Evolutionary conservation across 371 early-diverging fungal species (phyloP), one percentile per base, ranked within the genome.

Genomic region (Mucor plumbeus): DNA sequence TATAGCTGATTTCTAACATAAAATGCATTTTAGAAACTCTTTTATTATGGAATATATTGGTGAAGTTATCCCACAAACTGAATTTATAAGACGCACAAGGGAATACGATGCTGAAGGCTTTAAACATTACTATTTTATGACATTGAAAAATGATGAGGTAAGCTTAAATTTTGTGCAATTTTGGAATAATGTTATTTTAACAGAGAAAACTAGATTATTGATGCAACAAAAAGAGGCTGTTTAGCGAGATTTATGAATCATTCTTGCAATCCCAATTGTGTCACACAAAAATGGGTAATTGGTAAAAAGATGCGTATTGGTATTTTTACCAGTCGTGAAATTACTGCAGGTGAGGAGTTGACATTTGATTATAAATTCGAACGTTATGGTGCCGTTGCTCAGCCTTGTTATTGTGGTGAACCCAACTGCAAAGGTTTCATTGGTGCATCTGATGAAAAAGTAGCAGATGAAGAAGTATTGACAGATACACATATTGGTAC

Each of bases 1-100:
- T 26, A 3, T 26, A 26, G 26, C 3, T 26, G 26, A 38, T 38
- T 38, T 38, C 11, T 38, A 38, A 38, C 38, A 38, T 26, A 3
- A 11, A 38, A 9, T 38, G 11, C 4, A 7, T 7, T 11, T 3
- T 67, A 81, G 84, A 7, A 84, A 84, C 65, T 69, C 80, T n/a
- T 97, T 98, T 77, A 90, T 99, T 55, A 93, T 96, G 86, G 98
- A 99, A 79, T 99, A 99, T 76, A 87, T 92, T 67, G 99, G 99
- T 34, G 99, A 99, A 74, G 94, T 98, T 3, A 87, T 99, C 26
- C 80, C 95, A 4, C 77, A 87, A 33, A 65, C 77, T 21, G 89
- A 89, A 66, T 97, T 98, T 71, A 74, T 89, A 36, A 91, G 93
- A 69, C 84, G 99, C 5, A 91, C 93, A 8, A 80, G 84, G 41